phyloP scores from a whole-genome alignment of 768 basidiomycete species.

The Lactarius pseudohatsudake region DNA sequence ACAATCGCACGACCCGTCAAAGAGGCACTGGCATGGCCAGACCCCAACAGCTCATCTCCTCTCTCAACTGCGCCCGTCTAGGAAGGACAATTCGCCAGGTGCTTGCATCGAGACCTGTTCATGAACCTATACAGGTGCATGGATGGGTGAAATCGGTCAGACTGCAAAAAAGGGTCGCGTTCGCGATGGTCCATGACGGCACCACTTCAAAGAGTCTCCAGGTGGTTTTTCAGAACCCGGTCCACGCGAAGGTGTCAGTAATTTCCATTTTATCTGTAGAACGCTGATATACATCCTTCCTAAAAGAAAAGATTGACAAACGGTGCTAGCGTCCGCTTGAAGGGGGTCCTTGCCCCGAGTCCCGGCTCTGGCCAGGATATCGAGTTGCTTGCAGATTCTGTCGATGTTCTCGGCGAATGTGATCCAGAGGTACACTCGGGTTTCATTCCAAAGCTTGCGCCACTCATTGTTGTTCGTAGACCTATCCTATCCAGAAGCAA shows the following conservation, averaged over 20 bases:
- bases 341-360: slow-evolving; percentile 47
- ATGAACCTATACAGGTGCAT: slow-evolving; percentile 44
- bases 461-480: slow-evolving; percentile 42
- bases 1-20: background rate
- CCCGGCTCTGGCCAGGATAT: slow-evolving; percentile 50
- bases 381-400: slow-evolving; percentile 51
- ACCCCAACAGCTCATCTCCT: slow-evolving; percentile 3
- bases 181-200: slow-evolving; percentile 81
- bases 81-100: slow-evolving; percentile 29
- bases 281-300: background rate
- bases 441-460: background rate
- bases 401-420: slow-evolving; percentile 55
- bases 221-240: slow-evolving; percentile 62
- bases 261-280: background rate
- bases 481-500: slow-evolving; percentile 93
- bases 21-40: background rate
- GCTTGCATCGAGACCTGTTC: slow-evolving; percentile 15
- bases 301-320: slow-evolving; percentile 44
- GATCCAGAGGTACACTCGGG: slow-evolving; percentile 49
- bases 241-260: slow-evolving; percentile 37
- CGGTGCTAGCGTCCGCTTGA: slow-evolving; percentile 55
- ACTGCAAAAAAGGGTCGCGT: slow-evolving; percentile 85
- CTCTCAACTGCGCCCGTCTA: slow-evolving; percentile 15
- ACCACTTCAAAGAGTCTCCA: slow-evolving; percentile 71
- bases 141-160: slow-evolving; percentile 89